Evolutionary conservation across 495 filamentous ascomycete species (phyloP).

Genomic region (Aspergillus coremiiformis): DNA sequence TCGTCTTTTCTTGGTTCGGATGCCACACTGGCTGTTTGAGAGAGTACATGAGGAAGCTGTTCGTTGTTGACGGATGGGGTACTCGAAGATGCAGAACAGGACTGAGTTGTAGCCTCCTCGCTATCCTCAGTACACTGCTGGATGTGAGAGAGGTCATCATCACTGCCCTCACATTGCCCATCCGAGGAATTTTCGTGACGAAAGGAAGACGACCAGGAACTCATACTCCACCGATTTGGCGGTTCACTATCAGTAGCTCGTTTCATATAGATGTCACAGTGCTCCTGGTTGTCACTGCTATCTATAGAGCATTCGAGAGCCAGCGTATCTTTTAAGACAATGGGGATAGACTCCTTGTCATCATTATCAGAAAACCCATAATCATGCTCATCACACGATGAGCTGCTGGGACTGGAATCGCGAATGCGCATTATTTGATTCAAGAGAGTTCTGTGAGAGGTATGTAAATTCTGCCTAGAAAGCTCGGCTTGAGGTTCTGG

Average conservation of each 20-base stretch:
- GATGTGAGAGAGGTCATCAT: conserved; percentile 23
- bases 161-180: conserved; percentile 30
- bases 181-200: conserved; percentile 37
- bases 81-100: conserved; percentile 29
- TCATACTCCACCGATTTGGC: conserved; percentile 43
- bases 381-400: conserved; percentile 46
- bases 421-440: conserved; percentile 48
- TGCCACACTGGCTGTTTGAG: conserved; percentile 17
- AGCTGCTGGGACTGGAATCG: conserved; percentile 37
- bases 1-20: conserved; percentile 4
- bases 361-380: conserved; percentile 45
- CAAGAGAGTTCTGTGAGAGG: conserved; percentile 40
- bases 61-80: conserved; percentile 24
- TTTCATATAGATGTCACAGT: conserved; percentile 15
- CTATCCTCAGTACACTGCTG: conserved; percentile 17
- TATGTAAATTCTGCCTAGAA: conserved; percentile 22
- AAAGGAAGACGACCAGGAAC: conserved; percentile 47
- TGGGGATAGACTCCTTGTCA: conserved; percentile 53
- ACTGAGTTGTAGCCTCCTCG: conserved; percentile 24
- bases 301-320: conserved; percentile 30
- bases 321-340: conserved; percentile 47
- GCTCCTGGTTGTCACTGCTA: conserved; percentile 26
- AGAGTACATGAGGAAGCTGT: conserved; percentile 9
- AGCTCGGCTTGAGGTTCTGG: conserved; percentile 61
- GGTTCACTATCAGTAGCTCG: conserved; percentile 17